Percentiles rank a stretch among this genome's conserved stretches.
phyloP scores from a whole-genome alignment of 2,329 filamentous ascomycete genomes.

The Cryphonectria carpinicola region DNA sequence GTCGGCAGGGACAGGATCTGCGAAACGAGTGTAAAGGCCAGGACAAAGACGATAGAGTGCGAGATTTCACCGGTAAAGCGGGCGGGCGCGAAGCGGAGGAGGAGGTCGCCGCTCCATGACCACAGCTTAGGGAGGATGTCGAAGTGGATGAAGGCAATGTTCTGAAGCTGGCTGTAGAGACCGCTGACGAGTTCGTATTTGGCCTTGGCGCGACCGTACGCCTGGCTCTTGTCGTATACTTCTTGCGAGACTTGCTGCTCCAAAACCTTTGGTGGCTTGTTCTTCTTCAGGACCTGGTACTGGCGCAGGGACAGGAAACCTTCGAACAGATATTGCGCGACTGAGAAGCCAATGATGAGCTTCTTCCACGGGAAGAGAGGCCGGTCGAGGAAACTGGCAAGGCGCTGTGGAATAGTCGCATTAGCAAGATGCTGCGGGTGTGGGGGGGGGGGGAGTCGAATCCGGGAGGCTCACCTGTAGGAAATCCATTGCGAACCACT shows the following conservation, averaged over 20 bases:
- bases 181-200: slow-evolving; percentile 82
- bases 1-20: slow-evolving; percentile 79
- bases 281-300: slow-evolving; percentile 82
- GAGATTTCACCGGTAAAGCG: slow-evolving; percentile 90
- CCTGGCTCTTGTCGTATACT: slow-evolving; percentile 92
- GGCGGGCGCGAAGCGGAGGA: slow-evolving; percentile 74
- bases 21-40: slow-evolving; percentile 81
- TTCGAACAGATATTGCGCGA: slow-evolving; percentile 90
- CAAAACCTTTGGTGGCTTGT: slow-evolving; percentile 81
- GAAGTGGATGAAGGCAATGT: slow-evolving; percentile 85
- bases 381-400: slow-evolving; percentile 85
- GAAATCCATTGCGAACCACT: slow-evolving; percentile 37
- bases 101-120: slow-evolving; percentile 75
- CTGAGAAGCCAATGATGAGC: slow-evolving; percentile 90
- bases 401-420: slow-evolving; percentile 52
- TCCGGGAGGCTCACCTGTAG: slow-evolving; percentile 38
- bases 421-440: slow-evolving; percentile 33
- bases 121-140: slow-evolving; percentile 91
- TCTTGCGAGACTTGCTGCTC: slow-evolving; percentile 85
- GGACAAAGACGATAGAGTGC: slow-evolving; percentile 90
- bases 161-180: slow-evolving; percentile 86
- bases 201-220: slow-evolving; percentile 94
- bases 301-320: slow-evolving; percentile 87
- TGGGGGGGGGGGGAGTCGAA: neutral
- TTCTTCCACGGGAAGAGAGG: slow-evolving; percentile 97